Evolutionary conservation across 352 stramenopile genomes (phyloP).

Genomic region (Thraustotheca clavata): DNA sequence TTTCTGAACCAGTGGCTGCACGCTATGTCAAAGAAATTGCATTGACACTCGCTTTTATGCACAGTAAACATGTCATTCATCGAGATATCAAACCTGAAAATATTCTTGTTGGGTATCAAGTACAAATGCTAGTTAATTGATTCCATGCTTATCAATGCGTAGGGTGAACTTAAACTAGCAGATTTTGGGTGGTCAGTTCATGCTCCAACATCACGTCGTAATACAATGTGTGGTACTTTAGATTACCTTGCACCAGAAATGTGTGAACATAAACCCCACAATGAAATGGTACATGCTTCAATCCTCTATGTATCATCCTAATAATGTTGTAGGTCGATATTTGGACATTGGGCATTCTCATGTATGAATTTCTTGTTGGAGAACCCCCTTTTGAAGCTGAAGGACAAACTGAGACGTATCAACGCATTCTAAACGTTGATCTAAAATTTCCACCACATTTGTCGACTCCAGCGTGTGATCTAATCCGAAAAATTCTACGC

Average conservation of each 20-base stretch:
- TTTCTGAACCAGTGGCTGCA: constrained; percentile 89
- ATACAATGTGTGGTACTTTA: constrained; percentile 98
- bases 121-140: constrained; percentile 14
- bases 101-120: constrained; percentile 90
- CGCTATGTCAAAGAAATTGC: constrained; percentile 94
- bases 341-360: constrained; percentile 97
- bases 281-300: constrained; percentile 73
- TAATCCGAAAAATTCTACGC: constrained; percentile 90
- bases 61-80: constrained; percentile 99
- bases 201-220: constrained; percentile 92
- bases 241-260: constrained; percentile 99
- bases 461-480: constrained; percentile 86
- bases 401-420: constrained; percentile 93
- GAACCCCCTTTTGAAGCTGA: constrained; percentile 97
- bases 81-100: constrained; percentile 99
- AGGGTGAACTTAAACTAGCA: constrained; percentile 97
- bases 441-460: constrained; percentile 92
- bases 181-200: constrained; percentile 99
- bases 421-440: constrained; percentile 94
- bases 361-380: constrained; percentile 99
- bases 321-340: constrained; percentile 77
- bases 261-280: constrained; percentile 96
- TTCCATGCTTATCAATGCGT: neutral
- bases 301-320: neutral
- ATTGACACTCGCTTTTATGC: constrained; percentile 94